These are phyloP conservation scores for Sapria himalayana DNA, from an alignment of 345 rosid genomes.

Conservation along the genomic window DNA sequence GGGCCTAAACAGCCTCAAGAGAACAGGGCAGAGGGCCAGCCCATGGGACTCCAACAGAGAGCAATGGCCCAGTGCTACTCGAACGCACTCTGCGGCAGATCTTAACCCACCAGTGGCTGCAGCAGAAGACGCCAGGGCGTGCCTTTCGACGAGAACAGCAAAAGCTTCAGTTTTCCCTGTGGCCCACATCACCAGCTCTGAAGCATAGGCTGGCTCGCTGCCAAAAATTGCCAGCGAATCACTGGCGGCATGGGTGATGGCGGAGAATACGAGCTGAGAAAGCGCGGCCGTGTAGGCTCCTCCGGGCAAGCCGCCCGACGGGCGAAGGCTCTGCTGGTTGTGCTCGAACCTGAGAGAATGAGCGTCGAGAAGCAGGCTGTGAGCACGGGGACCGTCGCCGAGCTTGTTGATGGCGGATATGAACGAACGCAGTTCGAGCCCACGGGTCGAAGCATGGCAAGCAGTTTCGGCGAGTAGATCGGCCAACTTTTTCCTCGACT, in stretches of 20 bases:
- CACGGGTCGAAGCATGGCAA: conserved; percentile 86
- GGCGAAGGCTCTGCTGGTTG: conserved; percentile 88
- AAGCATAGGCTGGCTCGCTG: conserved; percentile 65
- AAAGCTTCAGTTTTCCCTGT: conserved; percentile 79
- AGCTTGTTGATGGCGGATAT: conserved; percentile 85
- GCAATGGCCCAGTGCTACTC: conserved; percentile 98
- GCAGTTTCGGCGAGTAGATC: conserved; percentile 97
- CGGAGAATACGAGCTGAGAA: conserved; percentile 89
- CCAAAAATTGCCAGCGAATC: conserved; percentile 78
- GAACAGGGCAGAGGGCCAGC: conserved; percentile 79
- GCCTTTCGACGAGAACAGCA: conserved; percentile 85
- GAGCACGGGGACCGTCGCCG: conserved; percentile 97
- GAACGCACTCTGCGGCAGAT: conserved; percentile 99
- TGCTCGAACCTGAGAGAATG: conserved; percentile 72
- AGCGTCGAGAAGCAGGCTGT: conserved; percentile 72
- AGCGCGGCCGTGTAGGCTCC: conserved; percentile 99
- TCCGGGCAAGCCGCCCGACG: conserved; percentile 90
- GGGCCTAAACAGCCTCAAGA: conserved; percentile 71
- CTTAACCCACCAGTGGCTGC: conserved; percentile 99
- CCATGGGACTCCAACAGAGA: conserved; percentile 90
- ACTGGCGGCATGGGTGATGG: conserved; percentile 85
- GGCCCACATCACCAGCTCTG: conserved; percentile 99
- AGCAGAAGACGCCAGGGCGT: conserved; percentile 90
- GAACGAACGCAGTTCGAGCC: conserved; percentile 82
- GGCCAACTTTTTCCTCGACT: conserved; percentile 67